Percentiles rank a stretch among this genome's conserved stretches.
phyloP scores from a whole-genome alignment of 2,329 filamentous ascomycete genomes.

The Tolypocladium inflatum region DNA sequence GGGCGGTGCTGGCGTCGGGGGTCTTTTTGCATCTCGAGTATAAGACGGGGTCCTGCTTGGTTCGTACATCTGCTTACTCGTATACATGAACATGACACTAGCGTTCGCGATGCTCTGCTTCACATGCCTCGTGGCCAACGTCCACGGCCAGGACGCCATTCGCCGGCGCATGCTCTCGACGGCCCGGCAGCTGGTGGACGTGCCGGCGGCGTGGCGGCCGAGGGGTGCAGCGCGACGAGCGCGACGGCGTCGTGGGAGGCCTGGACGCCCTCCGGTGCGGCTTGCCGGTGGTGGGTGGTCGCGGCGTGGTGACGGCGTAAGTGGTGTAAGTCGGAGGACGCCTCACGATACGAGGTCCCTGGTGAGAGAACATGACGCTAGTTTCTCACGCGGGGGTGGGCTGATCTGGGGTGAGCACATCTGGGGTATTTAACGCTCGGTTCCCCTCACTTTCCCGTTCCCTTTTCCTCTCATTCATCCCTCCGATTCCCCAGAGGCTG shows the following conservation, averaged over 20 bases:
- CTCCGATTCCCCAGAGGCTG: neutral
- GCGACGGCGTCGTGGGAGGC: slow-evolving; percentile 44
- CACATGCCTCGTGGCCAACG: neutral
- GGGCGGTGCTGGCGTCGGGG: neutral
- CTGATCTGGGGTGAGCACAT: neutral
- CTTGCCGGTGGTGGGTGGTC: slow-evolving; percentile 6
- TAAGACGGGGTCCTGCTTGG: neutral
- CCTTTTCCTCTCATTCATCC: neutral
- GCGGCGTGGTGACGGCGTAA: no score
- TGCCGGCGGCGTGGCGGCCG: slow-evolving; percentile 41
- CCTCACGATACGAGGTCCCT: no score
- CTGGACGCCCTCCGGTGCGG: neutral
- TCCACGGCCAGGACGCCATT: neutral
- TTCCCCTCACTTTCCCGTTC: neutral
- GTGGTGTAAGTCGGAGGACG: neutral
- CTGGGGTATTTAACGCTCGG: neutral
- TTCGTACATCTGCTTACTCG: neutral
- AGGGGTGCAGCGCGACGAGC: slow-evolving; percentile 33
- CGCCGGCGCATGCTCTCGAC: slow-evolving; percentile 39
- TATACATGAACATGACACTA: no score
- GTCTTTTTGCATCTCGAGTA: neutral
- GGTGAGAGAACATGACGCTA: no score
- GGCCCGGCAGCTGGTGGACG: slow-evolving; percentile 48
- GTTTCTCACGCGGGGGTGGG: neutral
- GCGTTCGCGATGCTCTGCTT: neutral